Evolutionary conservation across 129 eudicot genomes (phyloP), one percentile per base, ranked within the genome.

Genomic region (Centrapalus pauciflorus): DNA sequence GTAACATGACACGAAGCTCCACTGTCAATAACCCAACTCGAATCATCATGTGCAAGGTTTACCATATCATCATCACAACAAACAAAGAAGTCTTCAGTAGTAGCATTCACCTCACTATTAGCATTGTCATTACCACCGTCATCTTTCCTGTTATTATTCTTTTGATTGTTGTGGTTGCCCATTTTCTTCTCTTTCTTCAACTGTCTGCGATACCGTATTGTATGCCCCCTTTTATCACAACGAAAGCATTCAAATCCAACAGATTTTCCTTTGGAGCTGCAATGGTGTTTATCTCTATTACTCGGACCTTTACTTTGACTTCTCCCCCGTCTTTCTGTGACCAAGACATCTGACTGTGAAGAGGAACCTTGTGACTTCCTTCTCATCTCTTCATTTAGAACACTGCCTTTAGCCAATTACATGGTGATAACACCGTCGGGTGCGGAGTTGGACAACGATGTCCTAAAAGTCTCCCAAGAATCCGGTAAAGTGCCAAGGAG

Each of bases 311-410:
- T 45, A 45, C 52, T 6, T 16, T 45, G 5, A 1, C 52, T 45
- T 1, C 21, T 13, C 41, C 65, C 21, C 60, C 9, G 1, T 0
- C 25, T 58, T 30, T 58, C 8, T 14, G 8, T 26, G 41, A 58
- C 65, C 38, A 58, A 58, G 21, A 58, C 65, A 28, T 58, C 24
- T 58, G 26, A 58, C n/a, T 26, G 38, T 58, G 64, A 58, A 58
- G 64, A 58, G 14, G 24, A 58, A 4, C 41, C 19, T 5, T 58
- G 5, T 25, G 25, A 58, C 11, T 27, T 27, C 30, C 20, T 12
- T 25, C 61, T 26, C 17, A 26, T 23, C 35, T 55, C 37, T 11
- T 55, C 37, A 55, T 25, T 55, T 26, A 26, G 20, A 26, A 26
- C 1, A 55, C 20, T 25, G 1, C 17, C 9, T 55, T 55, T 55